phyloP scores from a whole-genome alignment of 345 rosid genomes.

The Salix brachista region DNA sequence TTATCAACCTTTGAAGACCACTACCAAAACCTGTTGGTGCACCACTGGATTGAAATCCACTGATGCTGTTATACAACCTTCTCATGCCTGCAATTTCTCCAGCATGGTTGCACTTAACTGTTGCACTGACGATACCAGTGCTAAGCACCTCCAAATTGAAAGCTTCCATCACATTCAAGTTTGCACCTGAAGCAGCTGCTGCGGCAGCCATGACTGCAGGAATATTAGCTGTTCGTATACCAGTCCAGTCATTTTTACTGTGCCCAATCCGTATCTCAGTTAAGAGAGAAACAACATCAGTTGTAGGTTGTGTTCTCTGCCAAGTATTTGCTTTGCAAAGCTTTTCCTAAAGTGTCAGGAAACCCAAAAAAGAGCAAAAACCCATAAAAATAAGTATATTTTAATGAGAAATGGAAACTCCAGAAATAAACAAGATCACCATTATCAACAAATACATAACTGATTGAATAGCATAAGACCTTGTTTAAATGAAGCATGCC shows the following conservation, averaged over 20 bases:
- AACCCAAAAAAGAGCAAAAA: constrained; percentile 8
- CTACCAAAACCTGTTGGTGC: constrained; percentile 49
- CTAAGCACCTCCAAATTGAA: constrained; percentile 96
- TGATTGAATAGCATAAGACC: neutral
- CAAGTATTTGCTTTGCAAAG: constrained; percentile 96
- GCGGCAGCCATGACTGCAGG: constrained; percentile 99
- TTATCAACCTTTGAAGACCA: constrained; percentile 82
- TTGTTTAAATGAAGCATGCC: neutral
- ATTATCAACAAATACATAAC: neutral
- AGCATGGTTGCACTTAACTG: constrained; percentile 88
- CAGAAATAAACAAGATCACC: neutral
- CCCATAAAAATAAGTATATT: neutral
- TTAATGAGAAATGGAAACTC: neutral
- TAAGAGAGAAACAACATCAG: constrained; percentile 89
- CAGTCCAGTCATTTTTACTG: constrained; percentile 92
- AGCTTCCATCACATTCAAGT: constrained; percentile 73
- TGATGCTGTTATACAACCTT: constrained; percentile 87
- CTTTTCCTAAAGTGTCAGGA: constrained; percentile 59
- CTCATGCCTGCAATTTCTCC: constrained; percentile 99
- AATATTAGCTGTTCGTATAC: constrained; percentile 80
- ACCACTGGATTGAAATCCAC: constrained; percentile 76
- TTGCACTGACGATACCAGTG: constrained; percentile 94
- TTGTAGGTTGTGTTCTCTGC: constrained; percentile 84
- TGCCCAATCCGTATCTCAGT: constrained; percentile 93
- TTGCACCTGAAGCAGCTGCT: constrained; percentile 97